These are phyloP conservation scores for Fusarium musae DNA, from an alignment of 2,329 filamentous ascomycete genomes.

Conservation along the genomic window DNA sequence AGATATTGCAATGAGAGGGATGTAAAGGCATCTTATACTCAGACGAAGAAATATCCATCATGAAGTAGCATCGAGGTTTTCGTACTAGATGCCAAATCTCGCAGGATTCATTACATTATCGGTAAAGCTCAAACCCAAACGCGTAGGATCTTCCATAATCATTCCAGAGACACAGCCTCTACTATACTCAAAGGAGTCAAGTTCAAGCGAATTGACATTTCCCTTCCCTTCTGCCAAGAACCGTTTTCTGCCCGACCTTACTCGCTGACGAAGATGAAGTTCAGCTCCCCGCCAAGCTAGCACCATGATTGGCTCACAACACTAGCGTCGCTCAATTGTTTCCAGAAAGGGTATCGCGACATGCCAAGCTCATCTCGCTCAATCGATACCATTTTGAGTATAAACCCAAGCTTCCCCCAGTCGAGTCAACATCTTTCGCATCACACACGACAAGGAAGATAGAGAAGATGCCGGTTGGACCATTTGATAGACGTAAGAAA, in stretches of 20 bases:
- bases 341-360: conserved; percentile 29
- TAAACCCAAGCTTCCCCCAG: conserved; percentile 3
- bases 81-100: not conserved
- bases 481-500: conserved; percentile 49
- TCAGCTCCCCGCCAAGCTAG: not conserved
- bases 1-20: rapidly evolving
- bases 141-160: not conserved
- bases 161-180: not conserved
- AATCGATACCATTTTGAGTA: conserved; percentile 31
- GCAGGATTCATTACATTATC: not conserved
- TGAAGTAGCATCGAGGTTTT: not conserved
- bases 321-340: conserved; percentile 40
- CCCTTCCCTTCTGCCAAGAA: not conserved
- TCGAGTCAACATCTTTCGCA: not conserved
- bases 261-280: not conserved
- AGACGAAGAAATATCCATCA: not conserved
- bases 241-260: not conserved
- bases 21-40: not conserved
- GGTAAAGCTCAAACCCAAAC: not conserved
- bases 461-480: conserved; percentile 45
- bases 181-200: conserved; percentile 1
- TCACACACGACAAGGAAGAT: not conserved
- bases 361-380: conserved; percentile 17
- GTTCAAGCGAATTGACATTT: conserved; percentile 21
- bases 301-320: conserved; percentile 8